These are phyloP conservation scores for Trametes elegans DNA, from an alignment of 768 basidiomycete genomes.

Conservation along the genomic window DNA sequence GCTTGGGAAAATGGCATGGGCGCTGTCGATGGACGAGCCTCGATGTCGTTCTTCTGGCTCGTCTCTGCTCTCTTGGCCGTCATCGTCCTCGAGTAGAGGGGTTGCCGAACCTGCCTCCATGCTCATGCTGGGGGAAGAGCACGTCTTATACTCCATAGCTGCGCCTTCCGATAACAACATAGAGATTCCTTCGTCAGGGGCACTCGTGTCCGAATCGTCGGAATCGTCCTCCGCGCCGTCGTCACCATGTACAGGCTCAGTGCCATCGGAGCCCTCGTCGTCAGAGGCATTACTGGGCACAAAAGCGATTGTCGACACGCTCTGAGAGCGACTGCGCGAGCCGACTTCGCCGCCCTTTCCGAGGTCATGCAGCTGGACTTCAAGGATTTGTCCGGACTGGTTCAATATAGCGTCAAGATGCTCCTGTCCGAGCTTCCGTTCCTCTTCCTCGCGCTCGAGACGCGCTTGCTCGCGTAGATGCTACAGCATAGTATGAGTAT, in stretches of 20 bases:
- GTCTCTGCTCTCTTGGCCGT: background rate
- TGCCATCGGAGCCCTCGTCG: conserved; percentile 30
- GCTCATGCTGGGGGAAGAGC: background rate
- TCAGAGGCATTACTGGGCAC: conserved; percentile 28
- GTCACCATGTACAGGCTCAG: conserved; percentile 27
- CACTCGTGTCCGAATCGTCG: background rate
- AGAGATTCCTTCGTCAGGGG: conserved; percentile 2
- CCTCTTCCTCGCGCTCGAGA: conserved; percentile 66
- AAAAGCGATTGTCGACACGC: conserved; percentile 26
- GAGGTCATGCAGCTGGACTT: conserved; percentile 77
- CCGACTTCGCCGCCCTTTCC: conserved; percentile 34
- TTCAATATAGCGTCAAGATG: conserved; percentile 90
- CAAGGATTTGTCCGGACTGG: conserved; percentile 83
- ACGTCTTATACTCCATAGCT: background rate
- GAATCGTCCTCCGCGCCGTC: conserved; percentile 33
- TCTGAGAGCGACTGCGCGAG: conserved; percentile 55
- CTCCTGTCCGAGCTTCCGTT: conserved; percentile 72
- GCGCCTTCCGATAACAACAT: conserved; percentile 11
- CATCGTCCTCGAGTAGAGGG: background rate
- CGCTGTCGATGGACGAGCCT: background rate
- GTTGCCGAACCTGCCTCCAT: background rate
- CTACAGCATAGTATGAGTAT: conserved; percentile 34
- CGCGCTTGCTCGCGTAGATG: conserved; percentile 73
- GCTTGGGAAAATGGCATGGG: background rate
- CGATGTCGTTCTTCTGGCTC: background rate